Evolutionary conservation across 306 rosid species (phyloP).

Genomic region (Cyclanthera cordifolia): DNA sequence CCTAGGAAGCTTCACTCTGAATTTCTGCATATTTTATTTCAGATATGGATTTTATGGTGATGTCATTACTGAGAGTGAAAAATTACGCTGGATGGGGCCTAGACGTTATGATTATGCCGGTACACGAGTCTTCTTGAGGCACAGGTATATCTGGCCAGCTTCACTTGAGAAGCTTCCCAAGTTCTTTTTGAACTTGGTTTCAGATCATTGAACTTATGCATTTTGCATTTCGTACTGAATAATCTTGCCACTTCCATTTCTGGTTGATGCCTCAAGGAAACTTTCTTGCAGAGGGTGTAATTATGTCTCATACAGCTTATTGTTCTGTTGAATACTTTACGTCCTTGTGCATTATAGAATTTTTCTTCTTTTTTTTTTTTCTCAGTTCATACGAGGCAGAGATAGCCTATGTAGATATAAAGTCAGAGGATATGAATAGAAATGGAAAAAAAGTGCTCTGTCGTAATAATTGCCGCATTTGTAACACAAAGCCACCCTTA

Average conservation of each 20-base stretch:
- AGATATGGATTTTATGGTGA: slow-evolving; percentile 99
- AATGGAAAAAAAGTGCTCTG: slow-evolving; percentile 39
- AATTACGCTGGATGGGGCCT: slow-evolving; percentile 98
- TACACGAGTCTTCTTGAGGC: slow-evolving; percentile 71
- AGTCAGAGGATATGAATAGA: slow-evolving; percentile 39
- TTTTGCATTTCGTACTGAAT: neutral
- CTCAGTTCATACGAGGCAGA: slow-evolving; percentile 66
- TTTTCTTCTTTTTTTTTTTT: neutral
- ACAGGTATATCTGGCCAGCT: slow-evolving; percentile 34
- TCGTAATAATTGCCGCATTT: slow-evolving; percentile 58
- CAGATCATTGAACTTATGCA: neutral
- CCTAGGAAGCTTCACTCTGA: slow-evolving; percentile 15
- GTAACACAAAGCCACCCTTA: slow-evolving; percentile 34
- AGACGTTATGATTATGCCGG: slow-evolving; percentile 88
- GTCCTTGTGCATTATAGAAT: neutral
- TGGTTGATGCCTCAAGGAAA: neutral
- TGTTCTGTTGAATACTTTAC: neutral
- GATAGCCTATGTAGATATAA: slow-evolving; percentile 59
- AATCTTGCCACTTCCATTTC: neutral
- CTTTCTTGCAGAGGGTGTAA: neutral
- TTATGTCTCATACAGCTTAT: neutral
- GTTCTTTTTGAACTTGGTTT: neutral
- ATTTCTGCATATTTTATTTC: slow-evolving; percentile 15
- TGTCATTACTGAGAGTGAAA: slow-evolving; percentile 89
- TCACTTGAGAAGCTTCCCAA: neutral